phyloP scores from a whole-genome alignment of 2,329 filamentous ascomycete genomes.

The Neofusicoccum sp. region DNA sequence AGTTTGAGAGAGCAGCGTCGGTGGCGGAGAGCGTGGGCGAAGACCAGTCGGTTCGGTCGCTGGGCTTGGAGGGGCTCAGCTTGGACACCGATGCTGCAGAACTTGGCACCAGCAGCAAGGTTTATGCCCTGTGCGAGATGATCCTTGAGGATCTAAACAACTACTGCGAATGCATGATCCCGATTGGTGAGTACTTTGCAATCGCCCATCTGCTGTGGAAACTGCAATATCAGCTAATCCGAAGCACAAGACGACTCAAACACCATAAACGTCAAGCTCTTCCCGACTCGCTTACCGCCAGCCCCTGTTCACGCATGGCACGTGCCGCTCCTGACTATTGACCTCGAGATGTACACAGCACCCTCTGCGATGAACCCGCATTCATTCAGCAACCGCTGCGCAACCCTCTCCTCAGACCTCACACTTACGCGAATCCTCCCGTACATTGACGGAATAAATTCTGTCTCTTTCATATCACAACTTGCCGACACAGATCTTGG shows the following conservation, averaged over 20 bases:
- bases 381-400: conserved; percentile 33
- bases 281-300: conserved; percentile 77
- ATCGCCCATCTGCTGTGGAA: neutral
- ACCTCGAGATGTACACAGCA: conserved; percentile 29
- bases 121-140: conserved; percentile 76
- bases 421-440: conserved; percentile 79
- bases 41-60: conserved; percentile 1
- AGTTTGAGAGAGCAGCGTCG: neutral
- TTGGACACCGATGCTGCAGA: conserved; percentile 28
- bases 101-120: conserved; percentile 52
- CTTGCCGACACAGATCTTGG: conserved; percentile 84
- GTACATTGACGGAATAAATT: conserved; percentile 87
- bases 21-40: conserved; percentile 15
- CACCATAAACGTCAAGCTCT: conserved; percentile 94
- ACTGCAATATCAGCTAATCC: neutral
- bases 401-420: conserved; percentile 67
- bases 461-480: conserved; percentile 82
- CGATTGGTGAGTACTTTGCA: conserved; percentile 67
- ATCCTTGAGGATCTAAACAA: conserved; percentile 93
- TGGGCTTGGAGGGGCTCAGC: conserved; percentile 10
- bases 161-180: conserved; percentile 98
- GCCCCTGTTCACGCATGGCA: conserved; percentile 83
- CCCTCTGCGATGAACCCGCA: conserved; percentile 8
- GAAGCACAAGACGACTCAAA: conserved; percentile 76
- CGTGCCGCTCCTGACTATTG: conserved; percentile 75